phyloP scores from a whole-genome alignment of 345 rosid genomes.

The Barbarea vulgaris region DNA sequence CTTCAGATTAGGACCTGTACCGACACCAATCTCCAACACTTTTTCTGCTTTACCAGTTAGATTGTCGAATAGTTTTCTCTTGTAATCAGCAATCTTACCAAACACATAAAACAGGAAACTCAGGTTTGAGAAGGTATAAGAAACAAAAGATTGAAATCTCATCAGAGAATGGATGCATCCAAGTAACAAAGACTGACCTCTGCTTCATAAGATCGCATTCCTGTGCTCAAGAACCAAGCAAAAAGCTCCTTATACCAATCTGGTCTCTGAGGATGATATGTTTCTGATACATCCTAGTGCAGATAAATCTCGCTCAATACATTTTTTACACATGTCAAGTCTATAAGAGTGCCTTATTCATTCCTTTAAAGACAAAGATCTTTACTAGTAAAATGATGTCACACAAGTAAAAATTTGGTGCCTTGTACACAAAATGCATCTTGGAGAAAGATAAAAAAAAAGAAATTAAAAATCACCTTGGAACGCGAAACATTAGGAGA shows the following conservation, averaged over 20 bases:
- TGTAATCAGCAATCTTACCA: slow-evolving; percentile 55
- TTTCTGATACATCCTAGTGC: slow-evolving; percentile 50
- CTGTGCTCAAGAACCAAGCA: slow-evolving; percentile 53
- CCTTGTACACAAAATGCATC: neutral
- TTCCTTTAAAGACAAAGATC: neutral
- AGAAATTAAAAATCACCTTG: slow-evolving; percentile 41
- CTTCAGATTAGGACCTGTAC: slow-evolving; percentile 76
- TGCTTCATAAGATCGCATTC: slow-evolving; percentile 58
- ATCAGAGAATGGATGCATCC: slow-evolving; percentile 7
- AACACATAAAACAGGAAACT: neutral
- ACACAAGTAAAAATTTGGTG: neutral
- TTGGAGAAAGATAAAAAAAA: neutral
- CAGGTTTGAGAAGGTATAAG: neutral
- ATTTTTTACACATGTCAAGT: neutral
- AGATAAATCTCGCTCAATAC: slow-evolving; percentile 5
- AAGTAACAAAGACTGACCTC: slow-evolving; percentile 52
- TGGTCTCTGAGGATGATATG: slow-evolving; percentile 64
- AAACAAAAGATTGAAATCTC: neutral
- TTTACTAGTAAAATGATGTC: neutral
- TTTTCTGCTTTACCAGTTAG: slow-evolving; percentile 60
- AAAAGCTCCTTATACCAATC: slow-evolving; percentile 76
- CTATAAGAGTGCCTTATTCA: neutral
- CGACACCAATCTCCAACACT: slow-evolving; percentile 77
- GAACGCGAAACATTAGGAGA: slow-evolving; percentile 32
- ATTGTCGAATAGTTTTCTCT: slow-evolving; percentile 53